A percentile compares a stretch with the other conserved stretches of the same genome.
Conservation (phyloP, 2,329 filamentous ascomycete genomes). For the Penicillium concentricum region DNA sequence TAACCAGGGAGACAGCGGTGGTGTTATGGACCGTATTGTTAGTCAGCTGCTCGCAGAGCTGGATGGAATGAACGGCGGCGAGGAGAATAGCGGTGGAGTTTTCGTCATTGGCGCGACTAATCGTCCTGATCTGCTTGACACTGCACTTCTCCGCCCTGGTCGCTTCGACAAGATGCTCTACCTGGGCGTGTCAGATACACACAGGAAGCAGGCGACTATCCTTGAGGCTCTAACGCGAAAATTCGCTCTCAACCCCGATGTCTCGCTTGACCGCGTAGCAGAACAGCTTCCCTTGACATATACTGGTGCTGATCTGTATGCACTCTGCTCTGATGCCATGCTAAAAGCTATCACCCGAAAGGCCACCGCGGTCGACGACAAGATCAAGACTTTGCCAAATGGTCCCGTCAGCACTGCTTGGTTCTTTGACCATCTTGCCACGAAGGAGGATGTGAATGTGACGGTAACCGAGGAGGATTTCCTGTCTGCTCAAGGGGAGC, state of each 20-base stretch:
- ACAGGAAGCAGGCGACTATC: constrained; percentile 93
- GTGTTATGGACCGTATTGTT: constrained; percentile 97
- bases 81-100: constrained; percentile 74
- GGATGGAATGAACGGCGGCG: constrained; percentile 95
- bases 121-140: constrained; percentile 86
- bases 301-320: constrained; percentile 96
- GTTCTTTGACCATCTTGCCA: constrained; percentile 92
- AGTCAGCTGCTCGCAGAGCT: constrained; percentile 91
- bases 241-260: constrained; percentile 77
- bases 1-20: constrained; percentile 94
- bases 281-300: constrained; percentile 86
- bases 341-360: constrained; percentile 95
- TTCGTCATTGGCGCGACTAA: constrained; percentile 98
- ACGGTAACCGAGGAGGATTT: constrained; percentile 91
- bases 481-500: constrained; percentile 71
- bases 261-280: constrained; percentile 74
- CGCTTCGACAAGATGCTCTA: constrained; percentile 99
- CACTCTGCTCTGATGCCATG: constrained; percentile 96
- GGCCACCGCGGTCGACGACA: constrained; percentile 77
- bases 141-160: constrained; percentile 82
- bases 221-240: constrained; percentile 92
- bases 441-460: constrained; percentile 77
- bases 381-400: constrained; percentile 65
- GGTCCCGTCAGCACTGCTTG: constrained; percentile 76
- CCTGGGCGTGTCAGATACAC: constrained; percentile 90